Evolutionary conservation across 495 filamentous ascomycete genomes (phyloP), one percentile per base, ranked within the genome.

Genomic region (Penicillium manginii): DNA sequence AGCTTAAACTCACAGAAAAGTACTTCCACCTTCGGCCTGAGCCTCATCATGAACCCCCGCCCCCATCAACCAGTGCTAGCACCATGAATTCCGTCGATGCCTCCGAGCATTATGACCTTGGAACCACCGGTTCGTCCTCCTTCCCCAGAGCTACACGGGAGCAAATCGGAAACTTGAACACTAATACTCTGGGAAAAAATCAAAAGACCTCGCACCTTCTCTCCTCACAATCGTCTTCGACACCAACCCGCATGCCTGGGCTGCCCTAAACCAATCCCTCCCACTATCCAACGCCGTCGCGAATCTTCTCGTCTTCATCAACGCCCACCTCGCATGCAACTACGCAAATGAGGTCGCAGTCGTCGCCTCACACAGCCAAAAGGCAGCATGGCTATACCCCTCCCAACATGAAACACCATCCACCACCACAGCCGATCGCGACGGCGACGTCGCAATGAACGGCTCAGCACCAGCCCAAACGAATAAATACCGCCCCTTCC

Each of bases 181-280:
- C 10, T 11, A n/a, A 12, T 5, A 39, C 15, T 8, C 17, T 7
- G 21, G 14, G 42, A 60, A n/a, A 29, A 5, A 42, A 2, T 1
- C 9, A 55, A 1, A 45, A 89, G 88, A 85, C 55, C 86, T 87
- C 48, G 77, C 90, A 4, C 92, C 96, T 1, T 96, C 94, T 29
- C 86, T 98, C 40, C 84, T 96, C 51, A 89, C 91, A 58, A 86
- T 98, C 67, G 84, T 98, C 73, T 82, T 98, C 78, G 94, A 98
- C 77, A 97, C 94, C 42, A 98, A 98, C 69, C 96, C 94, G 1
- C 90, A 89, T 63, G 92, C 94, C 69, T 98, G 94, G 94, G 86
- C 90, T 4, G 80, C 89, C 48, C 83, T 98, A 56, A 73, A 84
- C 61, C 73, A 86, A 58, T 85, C 83, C 4, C 88, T 98, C n/a